Evolutionary conservation across 768 basidiomycete species (phyloP), one percentile per base, ranked within the genome.

Genomic region (Gymnopilus junonius): DNA sequence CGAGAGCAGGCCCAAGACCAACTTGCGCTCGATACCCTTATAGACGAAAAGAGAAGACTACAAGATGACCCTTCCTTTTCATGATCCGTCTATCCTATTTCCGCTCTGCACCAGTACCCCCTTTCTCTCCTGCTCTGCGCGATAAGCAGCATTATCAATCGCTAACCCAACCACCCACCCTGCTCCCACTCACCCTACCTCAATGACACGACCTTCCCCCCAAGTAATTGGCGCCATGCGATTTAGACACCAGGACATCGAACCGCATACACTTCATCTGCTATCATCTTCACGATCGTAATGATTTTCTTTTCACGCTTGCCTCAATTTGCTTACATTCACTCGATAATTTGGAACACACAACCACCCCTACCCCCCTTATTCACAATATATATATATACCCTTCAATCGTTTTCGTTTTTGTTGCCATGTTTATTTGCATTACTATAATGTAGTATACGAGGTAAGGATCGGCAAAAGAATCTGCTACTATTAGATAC

Each of bases 1-100:
- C 83, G 79, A 51, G 80, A 80, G 62, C 74, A 82, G 56, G 75
- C 77, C 35, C 74, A 80, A 53, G 79, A 80, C 59, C 75, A 80
- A 65, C 79, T 80, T 67, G 77, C 81, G 68, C 74, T 87, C 60
- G 77, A 83, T 57, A 75, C 81, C 51, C 80, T 88, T 21, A 81
- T 87, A 10, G 79, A 83, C 51, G 88, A 88, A 76, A 91, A 89
- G 75, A 71, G 77, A 55, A 79, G 76, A 25, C 70, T 81, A 25
- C 81, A 81, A 69, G 75, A 51, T 51, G 17, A 75, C 59, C 71
- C 79, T 21, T 73, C 76, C 17, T 61, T 56, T 32, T 69, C 65
- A 66, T 69, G 60, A 68, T 63, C 46, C 42, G 29, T 20, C 31
- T 10, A 8, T 25, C 46, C 48, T 14, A 25, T n/a, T 48, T 37